Base-by-base conservation (phyloP, 1,284 basidiomycete genomes). In the Inonotus hispidus region DNA sequence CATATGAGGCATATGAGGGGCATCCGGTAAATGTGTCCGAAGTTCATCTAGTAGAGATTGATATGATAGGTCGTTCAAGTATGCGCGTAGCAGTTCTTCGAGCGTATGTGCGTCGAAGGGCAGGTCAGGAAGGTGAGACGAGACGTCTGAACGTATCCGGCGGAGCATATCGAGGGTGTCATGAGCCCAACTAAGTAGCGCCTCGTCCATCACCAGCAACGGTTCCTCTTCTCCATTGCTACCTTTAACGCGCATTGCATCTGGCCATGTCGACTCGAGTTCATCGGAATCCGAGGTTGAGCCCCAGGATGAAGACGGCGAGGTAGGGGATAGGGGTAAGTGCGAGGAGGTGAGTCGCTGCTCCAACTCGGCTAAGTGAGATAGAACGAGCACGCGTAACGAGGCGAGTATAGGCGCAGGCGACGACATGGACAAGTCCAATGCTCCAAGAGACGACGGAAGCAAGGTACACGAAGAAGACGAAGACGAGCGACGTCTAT, bases 351-450 rank as follows among this genome's bases (percentile, higher is more conserved):
- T 79, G 2, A 92, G 74, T 13, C 79, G 75, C 1, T 73, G 71
- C 71, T 92, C 90, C 38, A 91, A 76, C 60, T 90, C 85, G 27
- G 85, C 84, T 43, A 92, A 81, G 66, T 87, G 87, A 1, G 85
- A 85, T 49, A 92, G 81, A 16, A 92, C 81, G 37, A 87, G 78
- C 58, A 83, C 75, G 29, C 87, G 82, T 13, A 92, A 76, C 2
- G 83, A 84, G 25, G 81, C 84, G 21, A 90, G 77, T 6, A 83
- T 79, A 61, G 84, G 81, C 1, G 77, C 74, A 1, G 86, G 81
- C 6, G 85, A 83, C 2, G 78, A 70, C 8, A 79, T 72, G 5
- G 82, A 80, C 2, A 87, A 74, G 71, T 88, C 85, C 37, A 87
- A 74, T 6, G 83, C 78, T 56, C 87, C 83, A n/a, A 87, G 72